Conservation (phyloP, 192 early-diverging fungal species). For the Chytriomyces sp. region DNA sequence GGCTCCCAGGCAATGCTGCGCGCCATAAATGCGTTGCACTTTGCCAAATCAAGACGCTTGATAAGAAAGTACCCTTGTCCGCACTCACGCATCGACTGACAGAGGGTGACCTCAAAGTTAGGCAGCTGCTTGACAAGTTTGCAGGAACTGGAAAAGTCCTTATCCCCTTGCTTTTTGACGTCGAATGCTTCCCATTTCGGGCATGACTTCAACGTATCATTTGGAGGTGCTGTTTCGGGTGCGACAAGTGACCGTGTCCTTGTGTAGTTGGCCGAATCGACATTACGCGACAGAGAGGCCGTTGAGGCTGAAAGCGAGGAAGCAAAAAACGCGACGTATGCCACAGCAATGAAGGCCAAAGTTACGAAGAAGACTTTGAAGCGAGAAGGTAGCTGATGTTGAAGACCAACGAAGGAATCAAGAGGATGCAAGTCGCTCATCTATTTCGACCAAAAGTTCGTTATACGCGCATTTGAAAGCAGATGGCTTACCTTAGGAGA, state of each 20-base stretch:
- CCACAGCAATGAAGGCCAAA: not conserved
- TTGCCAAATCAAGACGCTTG: not conserved
- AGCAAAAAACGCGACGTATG: not conserved
- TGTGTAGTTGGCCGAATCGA: not conserved
- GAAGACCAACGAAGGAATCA: too few relatives aligned
- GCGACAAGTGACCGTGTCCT: too few relatives aligned
- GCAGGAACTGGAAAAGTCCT: not conserved
- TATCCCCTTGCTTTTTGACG: not conserved
- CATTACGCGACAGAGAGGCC: not conserved
- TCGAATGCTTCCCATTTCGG: not conserved
- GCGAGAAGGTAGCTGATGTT: not conserved
- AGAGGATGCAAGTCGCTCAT: too few relatives aligned
- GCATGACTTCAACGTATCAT: not conserved
- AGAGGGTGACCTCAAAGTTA: not conserved
- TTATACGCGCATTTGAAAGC: too few relatives aligned
- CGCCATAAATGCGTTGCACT: not conserved
- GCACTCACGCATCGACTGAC: not conserved
- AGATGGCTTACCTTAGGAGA: too few relatives aligned
- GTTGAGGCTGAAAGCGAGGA: not conserved
- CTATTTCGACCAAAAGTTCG: too few relatives aligned
- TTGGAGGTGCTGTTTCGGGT: not conserved
- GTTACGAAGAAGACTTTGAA: not conserved
- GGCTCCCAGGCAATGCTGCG: conserved; percentile 2
- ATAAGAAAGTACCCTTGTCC: conserved; percentile 15
- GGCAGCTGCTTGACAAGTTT: not conserved